Conservation (phyloP, 2,329 filamentous ascomycete genomes). For the Phaeosphaeria sp. region DNA sequence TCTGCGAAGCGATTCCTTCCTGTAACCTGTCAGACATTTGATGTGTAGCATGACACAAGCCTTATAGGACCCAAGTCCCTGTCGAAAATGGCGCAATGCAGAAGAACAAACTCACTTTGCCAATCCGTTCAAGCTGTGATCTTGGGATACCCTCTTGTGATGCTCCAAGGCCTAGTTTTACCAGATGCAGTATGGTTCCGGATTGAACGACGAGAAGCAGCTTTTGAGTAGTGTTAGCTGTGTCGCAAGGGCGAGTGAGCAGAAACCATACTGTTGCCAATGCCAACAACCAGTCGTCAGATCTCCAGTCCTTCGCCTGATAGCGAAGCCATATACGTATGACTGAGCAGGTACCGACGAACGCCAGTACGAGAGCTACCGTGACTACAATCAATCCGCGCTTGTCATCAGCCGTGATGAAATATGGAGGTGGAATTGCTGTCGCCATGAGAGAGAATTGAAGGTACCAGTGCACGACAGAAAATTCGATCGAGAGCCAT, state of each 20-base stretch:
- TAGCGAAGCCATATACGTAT: slow-evolving; percentile 40
- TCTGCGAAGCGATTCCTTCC: slow-evolving; percentile 38
- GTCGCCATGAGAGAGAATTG: slow-evolving; percentile 23
- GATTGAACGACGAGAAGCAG: slow-evolving; percentile 35
- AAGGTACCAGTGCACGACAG: slow-evolving; percentile 1
- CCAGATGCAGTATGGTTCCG: slow-evolving; percentile 32
- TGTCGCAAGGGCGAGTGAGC: background rate
- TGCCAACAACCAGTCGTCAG: slow-evolving; percentile 37
- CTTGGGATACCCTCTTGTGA: slow-evolving; percentile 19
- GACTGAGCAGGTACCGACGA: slow-evolving; percentile 37
- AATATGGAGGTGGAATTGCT: slow-evolving; percentile 34
- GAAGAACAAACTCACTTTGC: slow-evolving; percentile 26
- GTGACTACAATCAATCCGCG: slow-evolving; percentile 43
- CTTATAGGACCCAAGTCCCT: slow-evolving; percentile 16
- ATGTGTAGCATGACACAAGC: background rate
- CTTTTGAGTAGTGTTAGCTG: slow-evolving; percentile 21
- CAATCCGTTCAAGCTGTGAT: slow-evolving; percentile 25
- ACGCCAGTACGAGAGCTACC: slow-evolving; percentile 33
- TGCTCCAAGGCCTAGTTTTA: slow-evolving; percentile 32
- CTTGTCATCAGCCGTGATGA: slow-evolving; percentile 39
- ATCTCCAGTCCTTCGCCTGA: slow-evolving; percentile 37
- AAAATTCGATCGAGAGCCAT: slow-evolving; percentile 10
- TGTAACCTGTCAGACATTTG: slow-evolving; percentile 20
- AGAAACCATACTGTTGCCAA: slow-evolving; percentile 26
- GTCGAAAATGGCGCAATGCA: slow-evolving; percentile 5